Conservation (phyloP, 2,329 filamentous ascomycete genomes). For the Ophiostoma perfectum region DNA sequence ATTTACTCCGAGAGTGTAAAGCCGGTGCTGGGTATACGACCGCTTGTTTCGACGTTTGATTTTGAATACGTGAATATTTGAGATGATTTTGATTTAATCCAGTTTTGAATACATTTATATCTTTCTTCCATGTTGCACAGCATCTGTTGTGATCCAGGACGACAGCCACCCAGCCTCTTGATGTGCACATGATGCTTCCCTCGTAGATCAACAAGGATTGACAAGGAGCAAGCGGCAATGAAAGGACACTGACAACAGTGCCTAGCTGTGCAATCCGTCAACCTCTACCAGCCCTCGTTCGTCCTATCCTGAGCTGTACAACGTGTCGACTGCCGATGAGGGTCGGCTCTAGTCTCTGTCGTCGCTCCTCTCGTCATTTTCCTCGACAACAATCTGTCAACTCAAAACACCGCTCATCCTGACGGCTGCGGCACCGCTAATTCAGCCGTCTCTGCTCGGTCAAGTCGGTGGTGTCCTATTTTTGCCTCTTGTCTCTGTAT, state of each 20-base stretch:
- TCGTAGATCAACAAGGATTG: neutral
- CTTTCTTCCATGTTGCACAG: neutral
- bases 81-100: no score
- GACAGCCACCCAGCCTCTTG: constrained; percentile 3
- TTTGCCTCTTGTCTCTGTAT: neutral
- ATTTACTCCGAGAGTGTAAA: no score
- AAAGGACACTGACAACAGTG: no score
- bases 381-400: neutral
- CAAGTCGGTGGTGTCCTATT: neutral
- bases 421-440: no score
- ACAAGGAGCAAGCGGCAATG: no score
- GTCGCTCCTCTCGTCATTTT: no score
- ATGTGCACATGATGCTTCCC: neutral
- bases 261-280: no score
- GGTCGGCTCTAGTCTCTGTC: neutral
- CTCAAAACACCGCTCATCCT: neutral
- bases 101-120: neutral
- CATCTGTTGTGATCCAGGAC: neutral
- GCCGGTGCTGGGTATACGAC: no score
- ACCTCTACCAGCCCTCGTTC: no score
- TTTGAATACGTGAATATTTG: no score
- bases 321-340: neutral
- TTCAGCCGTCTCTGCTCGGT: neutral
- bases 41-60: neutral
- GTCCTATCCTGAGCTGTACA: neutral